A percentile compares a stretch with the other conserved stretches of the same genome.
phyloP scores from a whole-genome alignment of 2,329 filamentous ascomycete species.

The Mycogone perniciosa region DNA sequence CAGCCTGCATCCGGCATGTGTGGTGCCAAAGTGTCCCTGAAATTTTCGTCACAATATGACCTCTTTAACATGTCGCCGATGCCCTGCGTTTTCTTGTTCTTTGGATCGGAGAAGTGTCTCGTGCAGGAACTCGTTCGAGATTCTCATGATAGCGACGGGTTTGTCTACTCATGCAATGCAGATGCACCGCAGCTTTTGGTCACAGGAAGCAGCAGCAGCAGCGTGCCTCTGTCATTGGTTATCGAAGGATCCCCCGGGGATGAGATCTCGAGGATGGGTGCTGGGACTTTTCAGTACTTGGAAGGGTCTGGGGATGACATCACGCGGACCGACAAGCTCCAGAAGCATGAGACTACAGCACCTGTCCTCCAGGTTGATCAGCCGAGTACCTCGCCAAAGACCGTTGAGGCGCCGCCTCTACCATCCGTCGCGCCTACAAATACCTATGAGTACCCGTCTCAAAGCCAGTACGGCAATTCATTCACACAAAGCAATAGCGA shows the following conservation, averaged over 20 bases:
- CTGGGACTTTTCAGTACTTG: conserved; percentile 44
- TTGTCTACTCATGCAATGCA: conserved; percentile 64
- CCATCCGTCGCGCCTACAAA: conserved; percentile 36
- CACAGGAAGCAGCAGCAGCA: conserved; percentile 44
- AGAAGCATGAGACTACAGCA: conserved; percentile 32
- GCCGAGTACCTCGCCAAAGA: conserved; percentile 37
- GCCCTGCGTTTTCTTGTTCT: conserved; percentile 60
- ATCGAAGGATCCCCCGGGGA: conserved; percentile 48
- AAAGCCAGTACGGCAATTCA: conserved; percentile 31
- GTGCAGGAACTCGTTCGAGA: conserved; percentile 56
- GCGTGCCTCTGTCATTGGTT: conserved; percentile 49
- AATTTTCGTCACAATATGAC: conserved; percentile 70
- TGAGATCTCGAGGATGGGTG: conserved; percentile 44
- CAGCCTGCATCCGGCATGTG: conserved; percentile 61
- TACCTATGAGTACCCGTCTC: conserved; percentile 42
- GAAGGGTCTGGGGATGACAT: conserved; percentile 42
- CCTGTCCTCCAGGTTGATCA: conserved; percentile 32
- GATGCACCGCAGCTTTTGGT: conserved; percentile 59
- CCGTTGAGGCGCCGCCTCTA: conserved; percentile 29
- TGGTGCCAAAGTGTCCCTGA: conserved; percentile 66
- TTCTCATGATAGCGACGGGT: conserved; percentile 52
- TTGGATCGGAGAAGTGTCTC: conserved; percentile 67
- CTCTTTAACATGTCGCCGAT: conserved; percentile 51
- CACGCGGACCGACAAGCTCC: conserved; percentile 31
- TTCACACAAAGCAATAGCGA: conserved; percentile 40